A percentile compares a stretch with the other conserved stretches of the same genome.
Evolutionary conservation across 2,329 filamentous ascomycete species (phyloP).

Genomic region (Exophiala sideris): DNA sequence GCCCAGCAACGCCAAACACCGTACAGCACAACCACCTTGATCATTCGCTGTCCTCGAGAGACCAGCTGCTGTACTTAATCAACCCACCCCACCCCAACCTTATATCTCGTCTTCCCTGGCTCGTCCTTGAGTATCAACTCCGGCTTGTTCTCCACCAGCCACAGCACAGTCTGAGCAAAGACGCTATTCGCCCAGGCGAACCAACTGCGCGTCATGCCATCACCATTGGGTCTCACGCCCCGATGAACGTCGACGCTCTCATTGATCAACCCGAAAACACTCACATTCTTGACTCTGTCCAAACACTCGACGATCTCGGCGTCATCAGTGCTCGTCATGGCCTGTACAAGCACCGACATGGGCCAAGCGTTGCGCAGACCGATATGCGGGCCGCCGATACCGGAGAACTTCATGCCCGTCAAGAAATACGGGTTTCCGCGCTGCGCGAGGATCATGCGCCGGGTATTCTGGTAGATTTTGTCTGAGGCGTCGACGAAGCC

Average conservation of each 20-base stretch:
- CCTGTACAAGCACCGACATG: slow-evolving; percentile 89
- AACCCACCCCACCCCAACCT: slow-evolving; percentile 24
- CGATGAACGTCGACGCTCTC: slow-evolving; percentile 85
- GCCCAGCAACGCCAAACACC: no score
- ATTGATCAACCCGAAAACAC: slow-evolving; percentile 76
- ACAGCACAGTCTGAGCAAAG: slow-evolving; percentile 86
- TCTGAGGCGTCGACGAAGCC: slow-evolving; percentile 60
- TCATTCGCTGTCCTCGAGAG: not conserved
- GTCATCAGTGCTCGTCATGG: slow-evolving; percentile 75
- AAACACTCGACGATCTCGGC: slow-evolving; percentile 73
- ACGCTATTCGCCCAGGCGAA: slow-evolving; percentile 98
- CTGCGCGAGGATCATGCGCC: slow-evolving; percentile 73
- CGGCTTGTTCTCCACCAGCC: slow-evolving; percentile 84
- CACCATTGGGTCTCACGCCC: slow-evolving; percentile 32
- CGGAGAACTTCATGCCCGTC: slow-evolving; percentile 69
- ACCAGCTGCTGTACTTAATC: not conserved
- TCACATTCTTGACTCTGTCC: slow-evolving; percentile 69
- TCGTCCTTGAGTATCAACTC: slow-evolving; percentile 73
- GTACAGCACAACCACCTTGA: not conserved
- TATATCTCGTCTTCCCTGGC: slow-evolving; percentile 41
- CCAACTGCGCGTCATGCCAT: slow-evolving; percentile 82
- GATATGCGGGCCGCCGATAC: slow-evolving; percentile 80
- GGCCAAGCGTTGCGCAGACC: slow-evolving; percentile 93
- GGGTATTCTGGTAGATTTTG: slow-evolving; percentile 78
- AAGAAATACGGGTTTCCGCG: slow-evolving; percentile 86